Conservation (phyloP, 192 early-diverging fungal species). For the Coemansia sp. region DNA sequence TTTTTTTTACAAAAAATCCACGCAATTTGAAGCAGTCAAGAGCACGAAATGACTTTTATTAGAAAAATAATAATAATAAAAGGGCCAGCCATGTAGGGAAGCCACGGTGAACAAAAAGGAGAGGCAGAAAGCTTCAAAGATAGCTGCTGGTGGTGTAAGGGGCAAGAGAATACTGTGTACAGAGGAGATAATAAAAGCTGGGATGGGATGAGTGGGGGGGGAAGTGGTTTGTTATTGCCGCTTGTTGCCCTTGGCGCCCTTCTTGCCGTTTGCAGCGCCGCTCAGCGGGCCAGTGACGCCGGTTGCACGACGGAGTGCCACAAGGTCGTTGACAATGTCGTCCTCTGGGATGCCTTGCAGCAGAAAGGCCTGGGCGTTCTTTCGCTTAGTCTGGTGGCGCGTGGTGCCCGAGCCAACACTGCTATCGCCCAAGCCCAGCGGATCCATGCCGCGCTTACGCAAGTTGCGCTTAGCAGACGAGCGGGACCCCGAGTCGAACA, state of each 20-base stretch:
- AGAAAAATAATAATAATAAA: too few species aligned
- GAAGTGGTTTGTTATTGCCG: too few species aligned
- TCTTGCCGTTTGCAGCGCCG: slow-evolving; percentile 32
- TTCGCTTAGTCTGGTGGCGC: slow-evolving; percentile 49
- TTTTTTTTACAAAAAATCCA: too few species aligned
- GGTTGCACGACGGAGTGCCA: slow-evolving; percentile 38
- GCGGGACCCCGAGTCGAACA: slow-evolving; percentile 44
- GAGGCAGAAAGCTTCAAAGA: too few species aligned
- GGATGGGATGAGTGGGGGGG: too few species aligned
- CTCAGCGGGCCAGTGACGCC: slow-evolving; percentile 49
- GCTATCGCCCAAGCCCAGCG: slow-evolving; percentile 26
- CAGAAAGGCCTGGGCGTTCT: slow-evolving; percentile 32
- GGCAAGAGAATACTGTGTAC: too few species aligned
- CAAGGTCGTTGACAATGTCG: slow-evolving; percentile 44
- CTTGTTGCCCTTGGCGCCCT: slow-evolving; percentile 39
- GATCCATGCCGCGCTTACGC: slow-evolving; percentile 59
- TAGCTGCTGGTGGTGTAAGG: too few species aligned
- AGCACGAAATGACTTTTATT: too few species aligned
- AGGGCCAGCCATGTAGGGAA: too few species aligned
- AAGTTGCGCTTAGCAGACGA: slow-evolving; percentile 58
- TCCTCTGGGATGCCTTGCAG: slow-evolving; percentile 46
- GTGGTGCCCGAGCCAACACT: background rate
- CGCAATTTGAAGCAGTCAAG: too few species aligned
- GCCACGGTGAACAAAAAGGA: too few species aligned
- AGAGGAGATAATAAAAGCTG: background rate